Evolutionary conservation across 2,329 filamentous ascomycete genomes (phyloP).

Genomic region (Chaetomiaceae sp.): DNA sequence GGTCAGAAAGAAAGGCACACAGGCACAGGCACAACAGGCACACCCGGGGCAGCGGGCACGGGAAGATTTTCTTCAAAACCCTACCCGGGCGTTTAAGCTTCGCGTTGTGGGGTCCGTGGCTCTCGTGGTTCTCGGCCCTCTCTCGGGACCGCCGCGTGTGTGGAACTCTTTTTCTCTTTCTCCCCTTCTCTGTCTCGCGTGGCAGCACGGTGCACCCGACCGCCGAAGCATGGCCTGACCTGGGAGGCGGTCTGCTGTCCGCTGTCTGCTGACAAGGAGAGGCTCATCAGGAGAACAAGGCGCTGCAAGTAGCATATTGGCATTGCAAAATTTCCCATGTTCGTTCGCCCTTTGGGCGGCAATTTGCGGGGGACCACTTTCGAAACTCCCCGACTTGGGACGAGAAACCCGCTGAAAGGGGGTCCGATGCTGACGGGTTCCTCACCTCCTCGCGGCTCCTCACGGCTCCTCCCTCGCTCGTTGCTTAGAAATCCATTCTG

Average conservation of each 20-base stretch:
- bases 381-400: not conserved
- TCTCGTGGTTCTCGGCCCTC: not conserved
- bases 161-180: too few relatives aligned
- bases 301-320: too few relatives aligned
- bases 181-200: too few relatives aligned
- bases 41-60: not conserved
- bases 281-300: too few relatives aligned
- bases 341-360: too few relatives aligned
- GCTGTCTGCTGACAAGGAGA: too few relatives aligned
- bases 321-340: conserved; percentile 11
- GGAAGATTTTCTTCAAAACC: conserved; percentile 10
- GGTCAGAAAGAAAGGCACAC: not conserved
- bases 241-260: too few relatives aligned
- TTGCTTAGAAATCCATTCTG: conserved; percentile 15
- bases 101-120: not conserved
- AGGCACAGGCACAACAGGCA: not conserved
- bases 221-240: not conserved
- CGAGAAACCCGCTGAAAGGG: too few relatives aligned
- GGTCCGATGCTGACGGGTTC: too few relatives aligned
- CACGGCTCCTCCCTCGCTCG: not conserved
- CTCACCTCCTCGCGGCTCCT: too few relatives aligned
- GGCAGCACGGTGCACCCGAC: too few relatives aligned
- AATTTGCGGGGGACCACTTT: too few relatives aligned
- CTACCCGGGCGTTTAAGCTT: not conserved
- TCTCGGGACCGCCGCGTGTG: not conserved